Conservation (phyloP, 164 flowering plant genomes). For the Litsea cubeba region DNA sequence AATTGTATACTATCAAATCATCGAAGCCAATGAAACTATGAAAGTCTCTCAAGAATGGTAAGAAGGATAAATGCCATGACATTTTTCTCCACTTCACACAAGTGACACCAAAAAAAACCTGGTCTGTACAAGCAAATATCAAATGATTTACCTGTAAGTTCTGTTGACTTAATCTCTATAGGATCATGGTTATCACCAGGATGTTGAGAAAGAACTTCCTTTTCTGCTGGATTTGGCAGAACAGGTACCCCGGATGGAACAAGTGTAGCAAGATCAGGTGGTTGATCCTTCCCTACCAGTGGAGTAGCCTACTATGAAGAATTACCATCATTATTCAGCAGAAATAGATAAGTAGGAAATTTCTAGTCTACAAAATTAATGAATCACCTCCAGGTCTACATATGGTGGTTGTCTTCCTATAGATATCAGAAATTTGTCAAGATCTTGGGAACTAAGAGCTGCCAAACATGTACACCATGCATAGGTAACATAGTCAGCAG, state of each 20-base stretch:
- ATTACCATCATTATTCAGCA: slow-evolving; percentile 7
- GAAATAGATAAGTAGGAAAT: background rate
- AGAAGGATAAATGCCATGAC: background rate
- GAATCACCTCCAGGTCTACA: slow-evolving; percentile 80
- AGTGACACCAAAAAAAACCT: background rate
- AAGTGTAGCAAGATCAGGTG: slow-evolving; percentile 84
- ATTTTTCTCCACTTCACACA: background rate
- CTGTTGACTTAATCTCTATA: slow-evolving; percentile 25
- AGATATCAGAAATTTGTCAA: slow-evolving; percentile 81
- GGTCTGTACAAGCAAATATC: background rate
- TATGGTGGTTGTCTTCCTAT: slow-evolving; percentile 76
- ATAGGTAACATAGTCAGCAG: background rate
- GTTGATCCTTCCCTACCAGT: slow-evolving; percentile 90
- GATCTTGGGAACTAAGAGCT: slow-evolving; percentile 63
- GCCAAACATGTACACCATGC: slow-evolving; percentile 10
- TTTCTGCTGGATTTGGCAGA: slow-evolving; percentile 33
- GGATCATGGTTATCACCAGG: slow-evolving; percentile 24
- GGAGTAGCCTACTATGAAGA: slow-evolving; percentile 66
- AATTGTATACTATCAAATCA: background rate
- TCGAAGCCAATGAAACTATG: background rate
- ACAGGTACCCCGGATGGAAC: slow-evolving; percentile 59
- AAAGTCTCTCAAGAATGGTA: background rate
- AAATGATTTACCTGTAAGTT: slow-evolving; percentile 39
- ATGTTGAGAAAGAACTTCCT: slow-evolving; percentile 23
- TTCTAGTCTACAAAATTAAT: background rate